Percentiles rank a stretch among this genome's conserved stretches.
Conservation (phyloP, 2,329 filamentous ascomycete species). For the Aureobasidium sp. region DNA sequence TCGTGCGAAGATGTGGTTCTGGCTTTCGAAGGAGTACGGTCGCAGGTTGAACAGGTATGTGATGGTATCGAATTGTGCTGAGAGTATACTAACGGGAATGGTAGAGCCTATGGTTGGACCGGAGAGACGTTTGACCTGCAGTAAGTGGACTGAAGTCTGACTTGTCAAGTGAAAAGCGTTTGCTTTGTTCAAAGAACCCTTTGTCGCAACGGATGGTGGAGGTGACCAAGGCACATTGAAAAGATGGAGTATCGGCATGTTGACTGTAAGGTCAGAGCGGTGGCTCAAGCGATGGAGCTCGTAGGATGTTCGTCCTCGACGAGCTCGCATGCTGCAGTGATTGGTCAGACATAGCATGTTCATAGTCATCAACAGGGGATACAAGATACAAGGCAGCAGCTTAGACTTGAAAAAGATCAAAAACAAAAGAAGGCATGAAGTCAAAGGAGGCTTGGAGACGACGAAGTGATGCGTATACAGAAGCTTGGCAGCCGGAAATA, state of each 20-base stretch:
- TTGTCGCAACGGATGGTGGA: background rate
- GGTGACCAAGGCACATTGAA: background rate
- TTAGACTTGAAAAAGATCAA: background rate
- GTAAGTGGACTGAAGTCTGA: conserved; percentile 7
- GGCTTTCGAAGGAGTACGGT: conserved; percentile 39
- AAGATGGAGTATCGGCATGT: background rate
- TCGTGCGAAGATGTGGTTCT: conserved; percentile 42
- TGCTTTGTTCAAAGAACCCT: background rate
- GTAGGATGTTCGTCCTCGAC: background rate
- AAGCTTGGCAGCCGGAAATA: background rate
- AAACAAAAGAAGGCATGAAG: background rate
- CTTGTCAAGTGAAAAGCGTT: background rate
- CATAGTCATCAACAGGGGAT: background rate
- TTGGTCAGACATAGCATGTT: background rate
- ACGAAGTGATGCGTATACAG: conserved; percentile 1
- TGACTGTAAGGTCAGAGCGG: background rate
- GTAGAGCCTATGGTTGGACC: conserved; percentile 22
- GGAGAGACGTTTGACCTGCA: conserved; percentile 21
- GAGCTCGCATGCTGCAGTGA: background rate
- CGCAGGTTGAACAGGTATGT: conserved; percentile 36
- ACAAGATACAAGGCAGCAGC: background rate
- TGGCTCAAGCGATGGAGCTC: background rate
- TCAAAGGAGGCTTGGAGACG: background rate
- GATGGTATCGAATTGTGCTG: conserved; percentile 37
- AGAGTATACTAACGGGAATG: conserved; percentile 27